phyloP scores from a whole-genome alignment of 306 rosid genomes.

The Citrullus colocynthis region DNA sequence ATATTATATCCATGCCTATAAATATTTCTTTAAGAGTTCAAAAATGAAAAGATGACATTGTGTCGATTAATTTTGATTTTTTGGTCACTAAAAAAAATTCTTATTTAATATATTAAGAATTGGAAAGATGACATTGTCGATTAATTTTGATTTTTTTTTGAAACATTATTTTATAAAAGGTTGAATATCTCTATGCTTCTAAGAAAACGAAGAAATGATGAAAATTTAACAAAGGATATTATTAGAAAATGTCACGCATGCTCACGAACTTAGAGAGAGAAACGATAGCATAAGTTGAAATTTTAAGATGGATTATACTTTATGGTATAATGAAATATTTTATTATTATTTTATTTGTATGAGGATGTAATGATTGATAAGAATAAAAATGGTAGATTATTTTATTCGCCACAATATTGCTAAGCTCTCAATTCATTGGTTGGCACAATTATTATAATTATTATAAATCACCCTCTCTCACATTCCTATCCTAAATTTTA shows the following conservation, averaged over 20 bases:
- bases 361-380: not conserved
- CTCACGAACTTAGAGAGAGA: not conserved
- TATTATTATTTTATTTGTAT: not conserved
- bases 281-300: not conserved
- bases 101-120: too few species aligned
- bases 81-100: too few species aligned
- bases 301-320: not conserved
- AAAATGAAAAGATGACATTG: too few species aligned
- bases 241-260: not conserved
- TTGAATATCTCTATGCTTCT: too few species aligned
- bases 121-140: too few species aligned
- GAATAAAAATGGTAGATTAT: not conserved
- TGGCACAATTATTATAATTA: slow-evolving; percentile 5
- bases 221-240: not conserved
- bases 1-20: too few species aligned
- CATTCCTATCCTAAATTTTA: not conserved
- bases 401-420: not conserved
- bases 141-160: too few species aligned
- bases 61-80: too few species aligned
- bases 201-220: not conserved
- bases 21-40: too few species aligned
- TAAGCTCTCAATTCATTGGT: slow-evolving; percentile 4
- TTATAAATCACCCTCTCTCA: not conserved
- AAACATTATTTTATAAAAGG: too few species aligned
- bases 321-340: not conserved